A percentile compares a stretch with the other conserved stretches of the same genome.
These are phyloP conservation scores for Populus pruinosa DNA, from an alignment of 345 rosid genomes.

Conservation along the genomic window DNA sequence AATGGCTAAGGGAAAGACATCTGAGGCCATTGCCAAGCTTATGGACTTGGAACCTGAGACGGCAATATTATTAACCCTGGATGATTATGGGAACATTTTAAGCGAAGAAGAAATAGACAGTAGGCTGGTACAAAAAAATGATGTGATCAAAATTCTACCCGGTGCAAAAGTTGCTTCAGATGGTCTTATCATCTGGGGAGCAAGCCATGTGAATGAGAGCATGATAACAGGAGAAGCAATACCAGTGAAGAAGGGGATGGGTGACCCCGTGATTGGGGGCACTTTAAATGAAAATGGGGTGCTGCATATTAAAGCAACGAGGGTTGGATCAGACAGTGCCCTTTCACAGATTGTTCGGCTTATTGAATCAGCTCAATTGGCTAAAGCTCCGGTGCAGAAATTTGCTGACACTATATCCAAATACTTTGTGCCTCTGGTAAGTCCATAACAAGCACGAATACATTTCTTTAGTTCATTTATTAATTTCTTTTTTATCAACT, in stretches of 20 bases:
- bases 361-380: slow-evolving; percentile 91
- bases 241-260: slow-evolving; percentile 61
- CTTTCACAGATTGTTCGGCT: slow-evolving; percentile 90
- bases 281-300: slow-evolving; percentile 88
- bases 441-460: background rate
- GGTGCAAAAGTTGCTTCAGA: slow-evolving; percentile 52
- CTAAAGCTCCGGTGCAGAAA: slow-evolving; percentile 97
- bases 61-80: slow-evolving; percentile 58
- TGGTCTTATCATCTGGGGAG: slow-evolving; percentile 47
- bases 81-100: slow-evolving; percentile 55
- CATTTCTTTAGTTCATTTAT: background rate
- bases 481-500: background rate
- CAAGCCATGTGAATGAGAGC: slow-evolving; percentile 54
- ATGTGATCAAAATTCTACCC: slow-evolving; percentile 59
- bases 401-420: slow-evolving; percentile 86
- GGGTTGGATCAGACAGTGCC: slow-evolving; percentile 91
- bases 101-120: slow-evolving; percentile 80
- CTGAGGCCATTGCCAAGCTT: slow-evolving; percentile 91
- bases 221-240: slow-evolving; percentile 54
- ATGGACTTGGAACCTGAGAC: slow-evolving; percentile 79
- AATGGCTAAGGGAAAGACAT: slow-evolving; percentile 84
- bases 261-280: slow-evolving; percentile 85
- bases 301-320: slow-evolving; percentile 65
- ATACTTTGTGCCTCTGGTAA: slow-evolving; percentile 83
- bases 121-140: slow-evolving; percentile 73